These are phyloP conservation scores for Pseudoturritis turrita DNA, from an alignment of 345 rosid species.

Conservation along the genomic window DNA sequence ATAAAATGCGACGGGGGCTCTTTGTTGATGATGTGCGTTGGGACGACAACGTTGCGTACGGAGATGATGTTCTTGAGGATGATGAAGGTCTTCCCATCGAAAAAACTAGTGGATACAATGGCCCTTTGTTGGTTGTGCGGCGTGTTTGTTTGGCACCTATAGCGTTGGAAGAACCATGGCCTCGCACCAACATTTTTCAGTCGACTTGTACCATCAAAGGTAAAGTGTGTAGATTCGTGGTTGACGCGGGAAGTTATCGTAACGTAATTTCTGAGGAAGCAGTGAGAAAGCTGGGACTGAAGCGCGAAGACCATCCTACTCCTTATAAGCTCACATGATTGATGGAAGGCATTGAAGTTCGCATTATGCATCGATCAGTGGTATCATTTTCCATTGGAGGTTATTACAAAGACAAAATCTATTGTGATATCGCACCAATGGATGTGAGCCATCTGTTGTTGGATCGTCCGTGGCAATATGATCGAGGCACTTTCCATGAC, in stretches of 20 bases:
- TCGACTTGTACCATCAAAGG: background rate
- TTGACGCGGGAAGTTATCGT: background rate
- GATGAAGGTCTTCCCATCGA: too few relatives aligned
- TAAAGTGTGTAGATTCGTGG: background rate
- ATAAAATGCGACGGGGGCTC: too few relatives aligned
- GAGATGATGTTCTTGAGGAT: too few relatives aligned
- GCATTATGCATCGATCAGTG: too few relatives aligned
- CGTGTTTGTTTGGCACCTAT: background rate
- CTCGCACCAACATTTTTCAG: background rate
- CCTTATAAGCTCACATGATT: background rate
- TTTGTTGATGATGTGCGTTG: too few relatives aligned
- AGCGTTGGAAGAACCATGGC: background rate
- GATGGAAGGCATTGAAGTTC: background rate
- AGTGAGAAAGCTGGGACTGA: background rate
- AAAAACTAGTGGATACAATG: too few relatives aligned
- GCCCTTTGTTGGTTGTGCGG: too few relatives aligned
- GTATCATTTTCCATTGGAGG: too few relatives aligned
- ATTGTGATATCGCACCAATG: background rate
- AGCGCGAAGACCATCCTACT: background rate
- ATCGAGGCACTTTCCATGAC: background rate
- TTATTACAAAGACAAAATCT: too few relatives aligned
- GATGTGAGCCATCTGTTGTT: background rate
- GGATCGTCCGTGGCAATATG: background rate
- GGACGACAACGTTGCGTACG: too few relatives aligned
- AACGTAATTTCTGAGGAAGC: background rate